phyloP scores from a whole-genome alignment of 176 grass and related monocot genomes.

The Tillandsia leiboldiana region DNA sequence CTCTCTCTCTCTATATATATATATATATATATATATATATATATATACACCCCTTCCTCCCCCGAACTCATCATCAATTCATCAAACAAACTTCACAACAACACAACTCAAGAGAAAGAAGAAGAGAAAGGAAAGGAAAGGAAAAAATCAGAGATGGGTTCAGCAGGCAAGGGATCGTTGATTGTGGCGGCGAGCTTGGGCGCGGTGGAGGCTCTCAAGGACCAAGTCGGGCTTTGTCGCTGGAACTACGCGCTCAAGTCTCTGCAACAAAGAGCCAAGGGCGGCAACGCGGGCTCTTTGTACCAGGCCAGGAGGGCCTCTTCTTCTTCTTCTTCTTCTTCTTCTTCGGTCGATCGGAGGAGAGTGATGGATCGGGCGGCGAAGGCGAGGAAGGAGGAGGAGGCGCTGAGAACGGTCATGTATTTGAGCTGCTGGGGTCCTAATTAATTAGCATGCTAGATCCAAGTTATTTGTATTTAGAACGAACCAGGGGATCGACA shows the following conservation, averaged over 20 bases:
- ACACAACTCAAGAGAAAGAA: neutral
- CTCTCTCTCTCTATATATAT: too few relatives aligned
- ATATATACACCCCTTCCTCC: neutral
- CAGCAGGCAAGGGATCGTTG: conserved; percentile 11
- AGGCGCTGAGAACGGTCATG: conserved; percentile 46
- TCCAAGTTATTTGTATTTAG: neutral
- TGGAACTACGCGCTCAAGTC: conserved; percentile 44
- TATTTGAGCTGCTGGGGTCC: conserved; percentile 60
- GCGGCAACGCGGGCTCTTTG: neutral
- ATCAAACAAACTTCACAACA: neutral
- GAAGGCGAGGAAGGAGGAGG: conserved; percentile 30
- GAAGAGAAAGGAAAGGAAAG: too few relatives aligned
- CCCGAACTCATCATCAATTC: too few relatives aligned
- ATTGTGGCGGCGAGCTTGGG: conserved; percentile 34
- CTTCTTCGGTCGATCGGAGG: conserved; percentile 14
- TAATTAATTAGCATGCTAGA: conserved; percentile 15
- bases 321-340: neutral
- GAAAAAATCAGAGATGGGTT: conserved; percentile 2
- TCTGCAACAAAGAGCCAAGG: conserved; percentile 16
- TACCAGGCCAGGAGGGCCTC: neutral
- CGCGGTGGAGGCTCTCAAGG: conserved; percentile 44
- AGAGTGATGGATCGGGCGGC: conserved; percentile 8
- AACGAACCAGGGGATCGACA: neutral
- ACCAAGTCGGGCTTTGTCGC: conserved; percentile 36
- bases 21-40: neutral